phyloP scores from a whole-genome alignment of 345 rosid species.

The Aethionema arabicum region DNA sequence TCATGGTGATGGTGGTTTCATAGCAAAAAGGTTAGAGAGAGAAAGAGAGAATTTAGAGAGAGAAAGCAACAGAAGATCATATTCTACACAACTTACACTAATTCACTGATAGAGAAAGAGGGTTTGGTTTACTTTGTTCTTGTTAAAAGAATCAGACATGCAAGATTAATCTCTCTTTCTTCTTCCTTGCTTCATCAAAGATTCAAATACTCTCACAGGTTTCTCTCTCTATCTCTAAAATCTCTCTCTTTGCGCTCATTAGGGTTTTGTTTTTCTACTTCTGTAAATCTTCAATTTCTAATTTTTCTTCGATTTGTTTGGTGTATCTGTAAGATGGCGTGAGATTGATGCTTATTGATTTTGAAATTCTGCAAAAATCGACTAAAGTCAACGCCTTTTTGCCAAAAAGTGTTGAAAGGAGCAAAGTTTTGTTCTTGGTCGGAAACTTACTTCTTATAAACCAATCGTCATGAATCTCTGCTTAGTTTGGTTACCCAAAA shows the following conservation, averaged over 20 bases:
- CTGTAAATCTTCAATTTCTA: not conserved
- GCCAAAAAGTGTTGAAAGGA: slow-evolving; percentile 26
- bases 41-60: slow-evolving; percentile 6
- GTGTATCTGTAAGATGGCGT: slow-evolving; percentile 32
- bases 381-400: slow-evolving; percentile 39
- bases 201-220: slow-evolving; percentile 16
- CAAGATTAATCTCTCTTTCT: slow-evolving; percentile 22
- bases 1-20: slow-evolving; percentile 36
- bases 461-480: slow-evolving; percentile 28
- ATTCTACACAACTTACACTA: slow-evolving; percentile 17
- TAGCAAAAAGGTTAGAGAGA: slow-evolving; percentile 14
- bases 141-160: slow-evolving; percentile 25
- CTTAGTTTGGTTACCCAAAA: slow-evolving; percentile 31
- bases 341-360: slow-evolving; percentile 35
- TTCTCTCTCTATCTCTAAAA: not conserved
- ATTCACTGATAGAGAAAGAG: slow-evolving; percentile 21
- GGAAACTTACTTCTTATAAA: slow-evolving; percentile 29
- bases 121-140: slow-evolving; percentile 10
- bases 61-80: slow-evolving; percentile 9
- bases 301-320: slow-evolving; percentile 12
- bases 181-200: slow-evolving; percentile 17
- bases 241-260: not conserved
- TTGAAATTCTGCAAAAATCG: not conserved
- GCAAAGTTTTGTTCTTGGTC: slow-evolving; percentile 25
- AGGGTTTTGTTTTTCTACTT: not conserved